Base-by-base conservation (phyloP, 371 early-diverging fungal genomes). In the Actinomortierella ambigua region DNA sequence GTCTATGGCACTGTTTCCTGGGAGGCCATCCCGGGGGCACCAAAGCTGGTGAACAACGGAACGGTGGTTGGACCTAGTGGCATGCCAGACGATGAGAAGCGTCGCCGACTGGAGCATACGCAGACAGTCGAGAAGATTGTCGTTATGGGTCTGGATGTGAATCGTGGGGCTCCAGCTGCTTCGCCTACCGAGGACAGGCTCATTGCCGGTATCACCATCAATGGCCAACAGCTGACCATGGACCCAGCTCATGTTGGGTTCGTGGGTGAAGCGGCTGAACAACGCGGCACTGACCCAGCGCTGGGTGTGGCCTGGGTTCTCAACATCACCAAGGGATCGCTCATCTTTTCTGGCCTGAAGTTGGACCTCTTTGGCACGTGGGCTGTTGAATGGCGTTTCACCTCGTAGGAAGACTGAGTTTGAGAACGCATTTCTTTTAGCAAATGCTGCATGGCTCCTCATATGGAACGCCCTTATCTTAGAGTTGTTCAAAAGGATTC, bases 341-440 rank as follows among this genome's bases (percentile, higher is more conserved):
- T 71, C 43, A 66, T 66, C 7, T 50, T 71, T 8, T 46, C 62
- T 6, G 73, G 73, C 2, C 23, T 71, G 53, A 47, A 62, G 53
- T 53, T 71, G 53, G 60, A 66, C 24, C 54, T 71, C 18, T 62
- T 71, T 40, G 34, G 17, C 2, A 57, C 29, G 8, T 71, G 73
- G 73, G 59, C 49, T 28, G 26, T 71, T 2, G 15, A 59, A 7
- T 71, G 73, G 73, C 34, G 34, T 34, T 34, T 6, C 34, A 6
- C 34, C 4, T 34, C 34, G 34, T 34, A 34, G 11, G 34, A 34
- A 34, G n/a, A n/a, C n/a, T n/a, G n/a, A n/a, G n/a, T n/a, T n/a
- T n/a, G n/a, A n/a, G n/a, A n/a, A n/a, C n/a, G n/a, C n/a, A n/a
- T n/a, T n/a, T n/a, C n/a, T n/a, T n/a, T n/a, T n/a, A n/a, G n/a